Evolutionary conservation across 805 yeast species (phyloP), one percentile per base, ranked within the genome.

Genomic region (Myxozyma sirexii): DNA sequence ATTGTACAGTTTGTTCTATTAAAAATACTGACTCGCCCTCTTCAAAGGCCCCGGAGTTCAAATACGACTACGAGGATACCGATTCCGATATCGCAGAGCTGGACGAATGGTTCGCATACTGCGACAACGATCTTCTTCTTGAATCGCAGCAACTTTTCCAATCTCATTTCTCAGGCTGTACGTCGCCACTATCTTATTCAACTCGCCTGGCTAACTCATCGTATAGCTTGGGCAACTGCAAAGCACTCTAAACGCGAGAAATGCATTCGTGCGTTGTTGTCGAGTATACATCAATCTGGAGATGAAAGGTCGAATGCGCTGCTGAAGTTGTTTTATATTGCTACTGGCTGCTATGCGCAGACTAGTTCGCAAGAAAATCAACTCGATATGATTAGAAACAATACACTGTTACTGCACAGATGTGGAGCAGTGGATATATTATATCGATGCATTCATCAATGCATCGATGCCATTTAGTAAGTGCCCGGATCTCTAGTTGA

Each of bases 61-160:
- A 77, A 4, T 85, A 80, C 72, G 68, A 72, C 2, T 76, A 75
- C 58, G 48, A 69, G 3, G 83, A 80, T 51, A 66, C 69, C 0
- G 72, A 75, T 12, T 58, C 68, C 1, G 69, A 82, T 17, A 59
- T 62, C 13, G 70, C 70, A 0, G 87, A 84, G 62, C 51, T 82
- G 15, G 74, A 76, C 8, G 78, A 79, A 38, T 81, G 84, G 84
- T 82, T 80, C 63, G 67, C 67, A 1, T 70, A 69, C 54, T 47
- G 57, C 24, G 69, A 70, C 46, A 58, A 62, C 33, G 52, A 39
- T 21, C 33, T 60, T 17, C 50, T 71, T n/a, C 58, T 45, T 29
- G 60, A 58, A 10, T 44, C 56, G 24, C 57, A 44, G 54, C 29
- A 56, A 15, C 60, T 27, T 45, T 69, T 58, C 44, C 19, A 35